Conservation (phyloP, 2,329 filamentous ascomycete species). For the Colletotrichum plurivorum region DNA sequence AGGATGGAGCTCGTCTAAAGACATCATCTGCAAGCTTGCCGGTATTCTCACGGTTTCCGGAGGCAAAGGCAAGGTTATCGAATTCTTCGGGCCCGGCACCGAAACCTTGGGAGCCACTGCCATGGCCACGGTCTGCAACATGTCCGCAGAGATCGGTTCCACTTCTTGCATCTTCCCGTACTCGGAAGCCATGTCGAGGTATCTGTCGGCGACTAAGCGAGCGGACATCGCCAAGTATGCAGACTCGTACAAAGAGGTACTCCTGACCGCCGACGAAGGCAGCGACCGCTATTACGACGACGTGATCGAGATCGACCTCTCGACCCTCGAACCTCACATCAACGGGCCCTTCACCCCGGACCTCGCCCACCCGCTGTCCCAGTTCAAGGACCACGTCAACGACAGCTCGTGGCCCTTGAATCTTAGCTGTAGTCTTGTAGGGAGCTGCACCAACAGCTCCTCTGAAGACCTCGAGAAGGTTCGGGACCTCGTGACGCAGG, state of each 20-base stretch:
- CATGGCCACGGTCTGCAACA: slow-evolving; percentile 55
- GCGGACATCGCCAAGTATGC: slow-evolving; percentile 44
- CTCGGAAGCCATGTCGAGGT: slow-evolving; percentile 49
- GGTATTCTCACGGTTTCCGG: slow-evolving; percentile 52
- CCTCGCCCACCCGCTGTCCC: slow-evolving; percentile 49
- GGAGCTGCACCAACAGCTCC: slow-evolving; percentile 54
- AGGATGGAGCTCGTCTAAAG: slow-evolving; percentile 51
- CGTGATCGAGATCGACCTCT: slow-evolving; percentile 52
- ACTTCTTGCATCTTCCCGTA: slow-evolving; percentile 55
- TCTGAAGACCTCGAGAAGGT: slow-evolving; percentile 53
- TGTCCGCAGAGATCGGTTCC: slow-evolving; percentile 54
- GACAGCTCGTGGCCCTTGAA: slow-evolving; percentile 49
- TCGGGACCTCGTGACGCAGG: slow-evolving; percentile 47
- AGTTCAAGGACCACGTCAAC: slow-evolving; percentile 45
- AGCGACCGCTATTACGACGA: slow-evolving; percentile 51
- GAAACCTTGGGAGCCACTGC: slow-evolving; percentile 51
- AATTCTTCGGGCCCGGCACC: slow-evolving; percentile 53
- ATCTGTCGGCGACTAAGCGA: slow-evolving; percentile 49
- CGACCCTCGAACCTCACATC: slow-evolving; percentile 51
- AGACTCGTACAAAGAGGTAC: slow-evolving; percentile 43
- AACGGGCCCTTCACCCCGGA: slow-evolving; percentile 54
- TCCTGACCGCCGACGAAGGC: slow-evolving; percentile 48
- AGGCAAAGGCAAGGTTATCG: slow-evolving; percentile 52
- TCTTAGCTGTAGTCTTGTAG: slow-evolving; percentile 49
- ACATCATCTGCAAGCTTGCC: slow-evolving; percentile 54